Base-by-base conservation (phyloP, 2,329 filamentous ascomycete genomes). In the Nannizziopsis arthrosporioides region DNA sequence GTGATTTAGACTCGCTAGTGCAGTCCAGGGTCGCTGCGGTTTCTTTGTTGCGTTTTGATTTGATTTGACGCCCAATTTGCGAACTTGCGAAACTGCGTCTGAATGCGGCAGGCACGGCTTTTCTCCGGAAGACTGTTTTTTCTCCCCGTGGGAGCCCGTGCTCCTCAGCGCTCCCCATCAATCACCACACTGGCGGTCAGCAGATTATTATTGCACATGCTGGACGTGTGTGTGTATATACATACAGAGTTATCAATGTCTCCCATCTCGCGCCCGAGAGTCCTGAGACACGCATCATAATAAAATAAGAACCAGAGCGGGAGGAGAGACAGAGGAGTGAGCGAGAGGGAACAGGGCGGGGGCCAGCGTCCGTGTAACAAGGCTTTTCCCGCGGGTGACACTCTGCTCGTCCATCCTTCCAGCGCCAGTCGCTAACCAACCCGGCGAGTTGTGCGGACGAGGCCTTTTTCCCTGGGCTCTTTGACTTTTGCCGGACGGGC, bases 401-500 rank as follows among this genome's bases (percentile, higher is more conserved):
- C 45, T 47, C n/a, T 15, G 3, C 34, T 36, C 34, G 38, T 30
- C 11, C 37, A 46, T 47, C 37, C 35, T 30, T 19, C n/a, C 45
- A 47, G 45, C 45, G 45, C 45, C 45, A 47, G 38, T 47, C 45
- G 45, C 45, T 47, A 47, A 47, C 45, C 45, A 41, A 47, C 37
- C 45, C 31, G 42, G 10, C 18, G 17, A 37, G 27, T 30, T 9
- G 11, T 17, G 12, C 11, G 15, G 15, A 36, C 15, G 15, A 12
- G 11, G 12, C 15, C 34, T 36, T 15, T 36, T 12, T 12, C 34
- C 15, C 11, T 12, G 34, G 34, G 11, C 15, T 36, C 15, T n/a
- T n/a, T n/a, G n/a, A n/a, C n/a, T n/a, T n/a, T n/a, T n/a, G n/a
- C n/a, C n/a, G n/a, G n/a, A n/a, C n/a, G n/a, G n/a, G n/a, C n/a